Evolutionary conservation across 2,329 filamentous ascomycete genomes (phyloP), one percentile per base, ranked within the genome.

Genomic region (Ophiostoma novo-ulmi): DNA sequence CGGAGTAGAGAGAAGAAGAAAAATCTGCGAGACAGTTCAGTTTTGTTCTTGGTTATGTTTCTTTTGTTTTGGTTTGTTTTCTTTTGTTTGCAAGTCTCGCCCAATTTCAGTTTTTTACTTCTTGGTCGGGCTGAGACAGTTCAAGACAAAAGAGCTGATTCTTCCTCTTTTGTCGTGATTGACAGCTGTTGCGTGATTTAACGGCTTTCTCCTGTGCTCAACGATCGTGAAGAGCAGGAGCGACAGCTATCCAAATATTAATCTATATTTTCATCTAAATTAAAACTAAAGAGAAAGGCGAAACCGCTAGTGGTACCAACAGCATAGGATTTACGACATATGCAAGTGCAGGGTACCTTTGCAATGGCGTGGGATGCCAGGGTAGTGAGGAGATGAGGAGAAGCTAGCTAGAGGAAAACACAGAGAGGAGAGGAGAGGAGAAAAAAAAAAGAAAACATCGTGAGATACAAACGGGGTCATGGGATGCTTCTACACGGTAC

Each of bases 11-110:
- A 20, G 17, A 20, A 7, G 4, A 8, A 8, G n/a, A 58, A 31
- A 58, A 58, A 8, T 58, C 52, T 58, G 52, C 52, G 52, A 58
- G 52, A 58, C 52, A 58, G 52, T 58, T 58, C 52, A 58, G n/a
- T 58, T 20, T 48, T 48, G 44, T 48, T 48, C 14, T 8, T 48
- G 44, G 20, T 48, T 17, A 17, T 48, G 41, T 48, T 5, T 48
- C 20, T 48, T 48, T n/a, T 20, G 44, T 17, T n/a, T 48, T 48
- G 2, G 1, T 2, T 48, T 2, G 44, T 20, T 48, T 48, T 39
- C 38, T 39, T 39, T 39, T 39, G 38, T 39, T 39, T 39, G 0
- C 38, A 3, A 11, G 10, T 39, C 3, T 39, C 11, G 38, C 11
- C 8, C 38, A 31, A 31, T 31, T 31, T 39, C 38, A 39, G 38